phyloP scores from a whole-genome alignment of 768 basidiomycete genomes.

The Boletus bicolor region DNA sequence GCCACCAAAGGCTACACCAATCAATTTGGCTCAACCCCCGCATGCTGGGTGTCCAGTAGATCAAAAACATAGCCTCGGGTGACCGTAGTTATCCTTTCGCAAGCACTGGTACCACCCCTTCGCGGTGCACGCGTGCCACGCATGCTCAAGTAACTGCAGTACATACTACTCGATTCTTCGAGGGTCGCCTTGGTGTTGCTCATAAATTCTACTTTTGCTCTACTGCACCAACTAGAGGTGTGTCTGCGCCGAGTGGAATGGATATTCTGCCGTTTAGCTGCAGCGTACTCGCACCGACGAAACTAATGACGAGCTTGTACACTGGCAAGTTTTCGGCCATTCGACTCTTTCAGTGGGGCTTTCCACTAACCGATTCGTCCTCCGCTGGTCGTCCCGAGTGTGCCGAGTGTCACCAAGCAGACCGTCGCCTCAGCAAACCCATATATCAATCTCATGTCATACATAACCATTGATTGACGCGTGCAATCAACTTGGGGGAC shows the following conservation, averaged over 20 bases:
- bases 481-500: background rate
- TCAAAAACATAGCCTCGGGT: background rate
- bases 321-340: background rate
- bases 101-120: background rate
- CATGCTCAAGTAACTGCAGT: background rate
- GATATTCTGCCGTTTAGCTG: background rate
- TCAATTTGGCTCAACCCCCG: too few relatives aligned
- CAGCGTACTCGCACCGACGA: background rate
- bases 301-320: background rate
- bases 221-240: background rate
- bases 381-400: background rate
- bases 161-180: background rate
- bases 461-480: background rate
- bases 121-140: background rate
- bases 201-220: background rate
- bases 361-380: background rate
- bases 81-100: background rate
- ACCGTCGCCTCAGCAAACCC: background rate
- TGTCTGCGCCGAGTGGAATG: background rate
- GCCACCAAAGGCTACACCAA: background rate
- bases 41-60: background rate
- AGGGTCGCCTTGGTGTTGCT: background rate
- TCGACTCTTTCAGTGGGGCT: background rate
- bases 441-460: background rate
- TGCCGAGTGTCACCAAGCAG: background rate